These are phyloP conservation scores for Fusarium ambrosium DNA, from an alignment of 2,329 filamentous ascomycete species.

Conservation along the genomic window DNA sequence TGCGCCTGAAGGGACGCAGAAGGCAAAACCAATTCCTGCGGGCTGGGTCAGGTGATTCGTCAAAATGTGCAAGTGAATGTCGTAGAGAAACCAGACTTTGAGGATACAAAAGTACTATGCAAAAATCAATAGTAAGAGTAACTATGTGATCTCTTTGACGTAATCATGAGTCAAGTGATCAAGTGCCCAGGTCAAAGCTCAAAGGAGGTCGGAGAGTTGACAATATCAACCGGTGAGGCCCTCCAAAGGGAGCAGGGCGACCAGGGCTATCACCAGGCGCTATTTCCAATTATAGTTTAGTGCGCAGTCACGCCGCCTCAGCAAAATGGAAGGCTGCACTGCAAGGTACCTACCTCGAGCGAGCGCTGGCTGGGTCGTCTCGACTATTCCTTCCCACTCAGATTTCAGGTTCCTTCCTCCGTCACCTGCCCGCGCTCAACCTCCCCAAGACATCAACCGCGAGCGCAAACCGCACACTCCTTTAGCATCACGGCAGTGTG, in stretches of 20 bases:
- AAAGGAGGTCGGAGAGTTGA: slow-evolving; percentile 1
- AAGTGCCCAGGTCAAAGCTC: slow-evolving; percentile 3
- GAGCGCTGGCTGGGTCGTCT: slow-evolving; percentile 34
- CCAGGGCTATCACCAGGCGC: slow-evolving; percentile 34
- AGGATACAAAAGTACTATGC: not conserved
- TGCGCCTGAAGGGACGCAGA: not conserved
- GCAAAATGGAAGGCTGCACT: slow-evolving; percentile 31
- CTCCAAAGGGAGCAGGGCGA: slow-evolving; percentile 21
- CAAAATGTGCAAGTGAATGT: slow-evolving; percentile 11
- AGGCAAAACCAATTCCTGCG: not conserved
- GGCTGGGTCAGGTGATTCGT: slow-evolving; percentile 11
- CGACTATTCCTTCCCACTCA: slow-evolving; percentile 39
- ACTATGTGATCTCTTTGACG: not conserved
- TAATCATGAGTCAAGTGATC: slow-evolving; percentile 11
- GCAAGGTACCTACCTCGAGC: slow-evolving; percentile 36
- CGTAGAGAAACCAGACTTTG: not conserved
- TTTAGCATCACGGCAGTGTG: slow-evolving; percentile 27
- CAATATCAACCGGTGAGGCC: not conserved
- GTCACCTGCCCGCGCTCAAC: slow-evolving; percentile 32
- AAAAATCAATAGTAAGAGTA: not conserved
- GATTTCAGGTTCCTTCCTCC: slow-evolving; percentile 32
- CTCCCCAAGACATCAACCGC: slow-evolving; percentile 33
- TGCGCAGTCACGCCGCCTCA: slow-evolving; percentile 37
- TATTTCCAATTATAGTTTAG: slow-evolving; percentile 31
- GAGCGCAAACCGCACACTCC: slow-evolving; percentile 24